Evolutionary conservation across 2,329 filamentous ascomycete species (phyloP).

Genomic region (Colletotrichum endophyticum): DNA sequence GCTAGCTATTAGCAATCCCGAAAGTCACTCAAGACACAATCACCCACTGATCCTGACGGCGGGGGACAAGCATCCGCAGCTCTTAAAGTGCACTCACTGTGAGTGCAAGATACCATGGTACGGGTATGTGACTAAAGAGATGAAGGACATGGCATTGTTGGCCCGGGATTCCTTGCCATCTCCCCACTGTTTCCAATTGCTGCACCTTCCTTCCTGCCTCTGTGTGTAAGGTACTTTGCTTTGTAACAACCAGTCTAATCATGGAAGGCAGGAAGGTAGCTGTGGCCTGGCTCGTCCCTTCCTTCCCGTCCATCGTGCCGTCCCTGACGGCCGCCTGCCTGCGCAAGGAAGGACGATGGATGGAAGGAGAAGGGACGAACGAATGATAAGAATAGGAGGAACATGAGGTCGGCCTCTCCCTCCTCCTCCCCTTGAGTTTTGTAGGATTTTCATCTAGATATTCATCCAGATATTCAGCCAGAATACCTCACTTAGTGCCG

Average conservation of each 20-base stretch:
- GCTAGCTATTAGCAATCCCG: not conserved
- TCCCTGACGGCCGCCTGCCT: not conserved
- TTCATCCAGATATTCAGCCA: not conserved
- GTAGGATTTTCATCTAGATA: not conserved
- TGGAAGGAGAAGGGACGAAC: not conserved
- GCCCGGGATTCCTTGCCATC: not conserved
- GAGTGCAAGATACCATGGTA: not conserved
- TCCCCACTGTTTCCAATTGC: not conserved
- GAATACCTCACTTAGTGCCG: not conserved
- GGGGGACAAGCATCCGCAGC: not conserved
- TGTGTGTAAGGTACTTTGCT: not conserved
- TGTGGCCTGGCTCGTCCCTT: constrained; percentile 1
- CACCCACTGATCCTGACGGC: not conserved
- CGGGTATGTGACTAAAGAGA: not conserved
- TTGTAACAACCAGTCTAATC: not conserved
- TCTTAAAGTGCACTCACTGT: not conserved
- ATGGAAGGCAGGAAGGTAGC: not conserved
- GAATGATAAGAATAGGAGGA: not conserved
- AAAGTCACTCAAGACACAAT: not conserved
- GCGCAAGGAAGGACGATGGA: not conserved
- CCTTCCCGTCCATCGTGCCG: constrained; percentile 11
- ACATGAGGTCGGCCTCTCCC: not conserved
- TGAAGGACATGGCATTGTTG: not conserved
- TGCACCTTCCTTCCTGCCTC: not conserved
- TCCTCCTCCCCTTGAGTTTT: not conserved